Conservation (phyloP, 495 filamentous ascomycete species). For the Lepraria neglecta region DNA sequence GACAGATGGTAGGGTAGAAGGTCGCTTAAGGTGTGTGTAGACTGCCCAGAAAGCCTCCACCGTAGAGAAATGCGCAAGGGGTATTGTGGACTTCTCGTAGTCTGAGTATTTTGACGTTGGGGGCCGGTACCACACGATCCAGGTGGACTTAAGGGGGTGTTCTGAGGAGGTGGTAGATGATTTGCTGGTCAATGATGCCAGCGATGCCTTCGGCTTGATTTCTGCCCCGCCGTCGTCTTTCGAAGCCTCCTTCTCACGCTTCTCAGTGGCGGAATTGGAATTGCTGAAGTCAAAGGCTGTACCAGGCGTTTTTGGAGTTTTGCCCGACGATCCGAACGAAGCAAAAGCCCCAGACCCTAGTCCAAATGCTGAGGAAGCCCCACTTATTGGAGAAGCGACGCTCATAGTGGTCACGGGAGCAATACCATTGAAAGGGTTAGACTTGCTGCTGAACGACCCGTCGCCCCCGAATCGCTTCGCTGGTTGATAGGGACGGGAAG, state of each 20-base stretch:
- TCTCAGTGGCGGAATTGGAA: conserved; percentile 57
- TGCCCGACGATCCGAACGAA: conserved; percentile 77
- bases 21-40: conserved; percentile 84
- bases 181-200: conserved; percentile 36
- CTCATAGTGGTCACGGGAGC: conserved; percentile 60
- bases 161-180: conserved; percentile 38
- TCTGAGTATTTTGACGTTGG: conserved; percentile 95
- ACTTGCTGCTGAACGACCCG: conserved; percentile 67
- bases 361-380: conserved; percentile 87
- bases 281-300: conserved; percentile 66
- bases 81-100: conserved; percentile 92
- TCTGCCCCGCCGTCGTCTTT: conserved; percentile 47
- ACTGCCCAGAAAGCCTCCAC: conserved; percentile 91
- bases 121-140: conserved; percentile 96
- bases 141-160: conserved; percentile 73
- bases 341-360: conserved; percentile 94
- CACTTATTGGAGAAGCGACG: conserved; percentile 78
- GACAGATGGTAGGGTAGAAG: conserved; percentile 79
- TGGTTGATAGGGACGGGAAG: conserved; percentile 56
- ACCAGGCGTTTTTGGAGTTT: conserved; percentile 83
- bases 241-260: conserved; percentile 50
- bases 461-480: conserved; percentile 72
- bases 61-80: conserved; percentile 72
- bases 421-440: conserved; percentile 80
- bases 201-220: conserved; percentile 40